Conservation (phyloP, 768 basidiomycete species). For the Russula emetica region DNA sequence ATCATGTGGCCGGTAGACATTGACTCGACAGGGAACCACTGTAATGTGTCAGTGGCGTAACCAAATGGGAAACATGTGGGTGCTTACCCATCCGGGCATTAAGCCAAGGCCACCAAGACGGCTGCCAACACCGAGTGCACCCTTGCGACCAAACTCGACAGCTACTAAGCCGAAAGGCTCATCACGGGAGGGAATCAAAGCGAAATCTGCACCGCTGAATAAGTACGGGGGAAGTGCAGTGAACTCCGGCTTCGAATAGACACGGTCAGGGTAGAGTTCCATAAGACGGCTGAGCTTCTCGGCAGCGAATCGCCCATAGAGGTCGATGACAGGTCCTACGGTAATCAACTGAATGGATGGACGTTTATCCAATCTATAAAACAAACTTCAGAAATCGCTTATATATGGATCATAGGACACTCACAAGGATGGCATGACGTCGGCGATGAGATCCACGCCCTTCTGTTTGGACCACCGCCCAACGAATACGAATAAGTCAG, state of each 20-base stretch:
- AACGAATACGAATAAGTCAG: constrained; percentile 93
- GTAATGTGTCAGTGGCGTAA: constrained; percentile 13
- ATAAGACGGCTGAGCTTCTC: constrained; percentile 90
- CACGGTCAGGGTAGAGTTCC: constrained; percentile 92
- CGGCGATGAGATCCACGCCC: constrained; percentile 95
- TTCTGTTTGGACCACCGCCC: constrained; percentile 99
- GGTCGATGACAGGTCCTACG: constrained; percentile 92
- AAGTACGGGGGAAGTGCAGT: constrained; percentile 89
- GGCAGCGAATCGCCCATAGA: constrained; percentile 93
- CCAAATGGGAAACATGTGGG: neutral
- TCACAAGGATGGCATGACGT: constrained; percentile 86
- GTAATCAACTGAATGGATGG: constrained; percentile 81
- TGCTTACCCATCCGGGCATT: constrained; percentile 94
- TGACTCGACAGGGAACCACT: constrained; percentile 98
- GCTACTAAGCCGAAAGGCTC: constrained; percentile 96
- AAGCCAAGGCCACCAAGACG: constrained; percentile 91
- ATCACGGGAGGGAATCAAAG: constrained; percentile 91
- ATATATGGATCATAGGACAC: constrained; percentile 34
- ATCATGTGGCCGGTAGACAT: constrained; percentile 90
- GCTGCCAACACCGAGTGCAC: constrained; percentile 92
- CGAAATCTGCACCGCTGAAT: constrained; percentile 94
- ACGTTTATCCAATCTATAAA: constrained; percentile 71
- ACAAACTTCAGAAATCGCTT: constrained; percentile 17
- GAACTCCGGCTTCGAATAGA: constrained; percentile 96
- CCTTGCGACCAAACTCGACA: constrained; percentile 94